These are phyloP conservation scores for Dendrobium chrysotoxum DNA, from an alignment of 106 monocot genomes.

Conservation along the genomic window DNA sequence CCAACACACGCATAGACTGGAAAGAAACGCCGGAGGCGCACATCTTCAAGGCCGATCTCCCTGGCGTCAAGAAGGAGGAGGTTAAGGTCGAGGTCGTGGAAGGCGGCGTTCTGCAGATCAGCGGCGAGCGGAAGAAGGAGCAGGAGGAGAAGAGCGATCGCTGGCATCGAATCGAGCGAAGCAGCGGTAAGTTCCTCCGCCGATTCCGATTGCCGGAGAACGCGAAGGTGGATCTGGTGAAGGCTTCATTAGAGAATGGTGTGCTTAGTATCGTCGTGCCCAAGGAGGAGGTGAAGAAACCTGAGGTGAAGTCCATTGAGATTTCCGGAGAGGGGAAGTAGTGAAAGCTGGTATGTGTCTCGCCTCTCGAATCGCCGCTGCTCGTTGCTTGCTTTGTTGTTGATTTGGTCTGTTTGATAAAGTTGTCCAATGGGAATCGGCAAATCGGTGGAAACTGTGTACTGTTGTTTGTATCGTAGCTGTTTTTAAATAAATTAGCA, in stretches of 20 bases:
- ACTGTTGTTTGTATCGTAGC: too few relatives aligned
- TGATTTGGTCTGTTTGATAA: too few relatives aligned
- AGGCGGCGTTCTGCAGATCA: background rate
- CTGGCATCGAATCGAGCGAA: conserved; percentile 36
- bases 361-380: too few relatives aligned
- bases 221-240: conserved; percentile 30
- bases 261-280: conserved; percentile 44
- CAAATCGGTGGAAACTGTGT: too few relatives aligned
- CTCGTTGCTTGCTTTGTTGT: too few relatives aligned
- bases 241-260: conserved; percentile 38
- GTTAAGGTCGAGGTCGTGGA: conserved; percentile 16
- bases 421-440: too few relatives aligned
- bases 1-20: conserved; percentile 32
- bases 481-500: too few relatives aligned
- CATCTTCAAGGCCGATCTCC: conserved; percentile 25
- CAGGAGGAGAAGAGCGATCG: too few relatives aligned
- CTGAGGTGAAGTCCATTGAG: conserved; percentile 28
- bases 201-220: conserved; percentile 40
- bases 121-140: too few relatives aligned
- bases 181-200: conserved; percentile 39
- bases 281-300: conserved; percentile 39
- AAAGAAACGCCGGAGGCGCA: conserved; percentile 30
- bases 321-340: conserved; percentile 16
- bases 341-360: background rate
- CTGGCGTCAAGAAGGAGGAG: conserved; percentile 15